phyloP scores from a whole-genome alignment of 306 rosid genomes.

The Prunus salicina region DNA sequence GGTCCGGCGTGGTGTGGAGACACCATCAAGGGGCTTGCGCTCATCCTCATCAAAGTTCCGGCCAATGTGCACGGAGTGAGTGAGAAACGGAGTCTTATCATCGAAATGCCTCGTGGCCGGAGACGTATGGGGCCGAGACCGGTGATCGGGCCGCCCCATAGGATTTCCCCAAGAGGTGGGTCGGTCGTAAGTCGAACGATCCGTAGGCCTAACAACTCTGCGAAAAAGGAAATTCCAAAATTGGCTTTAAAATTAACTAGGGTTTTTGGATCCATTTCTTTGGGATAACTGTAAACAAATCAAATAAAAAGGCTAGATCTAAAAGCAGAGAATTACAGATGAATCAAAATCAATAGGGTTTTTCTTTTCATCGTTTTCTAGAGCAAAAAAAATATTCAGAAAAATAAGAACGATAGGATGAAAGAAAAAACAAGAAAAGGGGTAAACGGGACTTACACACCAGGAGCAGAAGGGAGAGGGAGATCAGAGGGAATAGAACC shows the following conservation, averaged over 20 bases:
- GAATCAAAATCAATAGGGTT: background rate
- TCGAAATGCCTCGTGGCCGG: conserved; percentile 78
- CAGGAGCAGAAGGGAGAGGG: conserved; percentile 97
- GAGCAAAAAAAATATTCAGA: background rate
- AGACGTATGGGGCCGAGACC: conserved; percentile 86
- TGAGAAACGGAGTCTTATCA: conserved; percentile 66
- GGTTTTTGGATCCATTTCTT: conserved; percentile 25
- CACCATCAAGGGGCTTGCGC: conserved; percentile 84
- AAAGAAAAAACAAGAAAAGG: background rate
- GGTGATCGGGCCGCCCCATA: conserved; percentile 64
- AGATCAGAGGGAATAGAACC: conserved; percentile 96
- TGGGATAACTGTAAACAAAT: background rate
- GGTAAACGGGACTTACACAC: conserved; percentile 66
- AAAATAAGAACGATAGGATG: background rate
- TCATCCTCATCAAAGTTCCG: conserved; percentile 98
- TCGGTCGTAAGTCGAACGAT: conserved; percentile 75
- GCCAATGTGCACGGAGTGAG: conserved; percentile 71
- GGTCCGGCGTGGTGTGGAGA: conserved; percentile 60
- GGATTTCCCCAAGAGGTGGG: conserved; percentile 68
- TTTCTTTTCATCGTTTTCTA: background rate
- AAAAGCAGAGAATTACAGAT: background rate
- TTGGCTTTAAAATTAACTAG: background rate
- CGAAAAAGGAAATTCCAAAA: conserved; percentile 1
- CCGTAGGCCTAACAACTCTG: conserved; percentile 65
- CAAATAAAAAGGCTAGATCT: conserved; percentile 1